Evolutionary conservation across 352 stramenopile species (phyloP).

Genomic region (Pythium sp.): DNA sequence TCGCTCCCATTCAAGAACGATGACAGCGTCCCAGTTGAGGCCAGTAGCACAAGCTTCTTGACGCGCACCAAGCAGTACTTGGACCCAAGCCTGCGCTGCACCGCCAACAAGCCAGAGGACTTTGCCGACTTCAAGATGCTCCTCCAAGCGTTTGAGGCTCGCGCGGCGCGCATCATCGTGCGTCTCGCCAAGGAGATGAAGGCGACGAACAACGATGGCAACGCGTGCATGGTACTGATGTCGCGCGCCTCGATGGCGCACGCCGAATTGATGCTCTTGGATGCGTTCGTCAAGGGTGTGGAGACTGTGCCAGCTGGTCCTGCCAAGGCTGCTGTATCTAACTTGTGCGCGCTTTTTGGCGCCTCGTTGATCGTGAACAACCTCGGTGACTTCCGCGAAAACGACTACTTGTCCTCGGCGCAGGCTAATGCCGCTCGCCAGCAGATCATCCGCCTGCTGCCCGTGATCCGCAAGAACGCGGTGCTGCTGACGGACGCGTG

Average conservation of each 20-base stretch:
- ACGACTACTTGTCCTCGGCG: slow-evolving; percentile 36
- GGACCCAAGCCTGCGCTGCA: slow-evolving; percentile 16
- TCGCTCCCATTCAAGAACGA: not conserved
- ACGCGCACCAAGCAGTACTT: slow-evolving; percentile 4
- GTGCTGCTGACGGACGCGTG: slow-evolving; percentile 37
- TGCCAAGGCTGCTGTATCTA: slow-evolving; percentile 17
- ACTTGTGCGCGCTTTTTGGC: slow-evolving; percentile 28
- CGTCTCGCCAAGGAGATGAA: not conserved
- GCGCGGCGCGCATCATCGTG: slow-evolving; percentile 22
- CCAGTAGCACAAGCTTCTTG: not conserved
- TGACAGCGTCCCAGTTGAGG: not conserved
- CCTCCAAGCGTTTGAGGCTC: slow-evolving; percentile 27
- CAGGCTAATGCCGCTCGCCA: slow-evolving; percentile 24
- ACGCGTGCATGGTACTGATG: slow-evolving; percentile 46
- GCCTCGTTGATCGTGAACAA: slow-evolving; percentile 27
- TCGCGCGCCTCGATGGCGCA: slow-evolving; percentile 32
- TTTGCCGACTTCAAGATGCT: slow-evolving; percentile 29
- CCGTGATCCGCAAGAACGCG: slow-evolving; percentile 33
- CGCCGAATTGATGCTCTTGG: slow-evolving; percentile 29
- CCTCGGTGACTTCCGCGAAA: slow-evolving; percentile 40
- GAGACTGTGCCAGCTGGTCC: slow-evolving; percentile 14
- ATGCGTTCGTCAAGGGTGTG: slow-evolving; percentile 24
- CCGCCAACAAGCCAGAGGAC: slow-evolving; percentile 15
- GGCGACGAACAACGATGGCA: slow-evolving; percentile 16
- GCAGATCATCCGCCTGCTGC: slow-evolving; percentile 27